Percentiles rank a stretch among this genome's conserved stretches.
Evolutionary conservation across 2,329 filamentous ascomycete genomes (phyloP).

Genomic region (Raffaelea albimanens): DNA sequence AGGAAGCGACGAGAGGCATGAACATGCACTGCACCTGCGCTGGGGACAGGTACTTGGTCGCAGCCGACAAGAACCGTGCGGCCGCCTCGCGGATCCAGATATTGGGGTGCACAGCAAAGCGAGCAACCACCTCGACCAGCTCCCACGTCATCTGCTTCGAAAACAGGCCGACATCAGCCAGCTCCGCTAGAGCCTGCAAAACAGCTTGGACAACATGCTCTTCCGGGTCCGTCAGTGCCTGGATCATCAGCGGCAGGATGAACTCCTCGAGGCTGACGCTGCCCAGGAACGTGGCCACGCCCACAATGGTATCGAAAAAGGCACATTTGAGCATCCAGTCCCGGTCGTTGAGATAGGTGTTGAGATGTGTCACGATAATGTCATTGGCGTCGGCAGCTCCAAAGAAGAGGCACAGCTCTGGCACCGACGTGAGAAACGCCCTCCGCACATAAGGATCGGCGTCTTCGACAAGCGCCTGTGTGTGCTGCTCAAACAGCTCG

Average conservation of each 20-base stretch:
- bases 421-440: slow-evolving; percentile 85
- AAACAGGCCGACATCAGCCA: slow-evolving; percentile 80
- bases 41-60: slow-evolving; percentile 63
- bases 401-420: slow-evolving; percentile 90
- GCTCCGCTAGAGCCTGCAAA: slow-evolving; percentile 75
- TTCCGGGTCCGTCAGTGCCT: slow-evolving; percentile 85
- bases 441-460: slow-evolving; percentile 75
- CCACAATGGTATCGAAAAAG: slow-evolving; percentile 92
- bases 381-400: slow-evolving; percentile 87
- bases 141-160: slow-evolving; percentile 82
- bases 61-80: slow-evolving; percentile 69
- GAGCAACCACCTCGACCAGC: slow-evolving; percentile 69
- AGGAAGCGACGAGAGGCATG: slow-evolving; percentile 69
- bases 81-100: slow-evolving; percentile 90
- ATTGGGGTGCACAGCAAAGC: slow-evolving; percentile 90
- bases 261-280: slow-evolving; percentile 88
- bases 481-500: slow-evolving; percentile 76
- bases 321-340: slow-evolving; percentile 96
- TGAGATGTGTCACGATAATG: slow-evolving; percentile 90
- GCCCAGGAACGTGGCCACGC: slow-evolving; percentile 83
- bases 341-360: slow-evolving; percentile 91
- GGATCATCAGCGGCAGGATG: slow-evolving; percentile 89
- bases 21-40: slow-evolving; percentile 81
- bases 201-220: slow-evolving; percentile 91
- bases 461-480: slow-evolving; percentile 84